Conservation (phyloP, 202 grass and related monocot species). For the Carex arenaria region DNA sequence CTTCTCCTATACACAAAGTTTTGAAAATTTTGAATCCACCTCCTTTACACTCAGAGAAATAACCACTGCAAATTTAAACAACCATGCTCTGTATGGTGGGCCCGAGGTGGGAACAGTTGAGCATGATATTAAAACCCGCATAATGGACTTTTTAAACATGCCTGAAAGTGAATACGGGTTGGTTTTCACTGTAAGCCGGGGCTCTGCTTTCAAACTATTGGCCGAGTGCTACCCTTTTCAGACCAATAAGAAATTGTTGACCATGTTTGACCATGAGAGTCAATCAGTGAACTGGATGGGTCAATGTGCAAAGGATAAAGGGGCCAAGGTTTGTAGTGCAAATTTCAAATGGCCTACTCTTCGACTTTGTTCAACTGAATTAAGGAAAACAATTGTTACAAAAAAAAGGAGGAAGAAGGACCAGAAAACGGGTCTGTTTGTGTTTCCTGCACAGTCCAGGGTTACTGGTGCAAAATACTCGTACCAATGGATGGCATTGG, state of each 20-base stretch:
- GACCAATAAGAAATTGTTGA: conserved; percentile 84
- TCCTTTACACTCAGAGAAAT: conserved; percentile 83
- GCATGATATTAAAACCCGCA: conserved; percentile 85
- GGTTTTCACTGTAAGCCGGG: conserved; percentile 89
- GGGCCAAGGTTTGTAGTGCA: conserved; percentile 69
- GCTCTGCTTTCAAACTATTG: conserved; percentile 85
- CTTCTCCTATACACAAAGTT: conserved; percentile 48
- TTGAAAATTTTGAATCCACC: conserved; percentile 71
- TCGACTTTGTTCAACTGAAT: conserved; percentile 79
- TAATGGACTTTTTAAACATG: conserved; percentile 93
- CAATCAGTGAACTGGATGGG: conserved; percentile 97
- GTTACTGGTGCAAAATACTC: conserved; percentile 98
- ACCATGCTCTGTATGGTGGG: conserved; percentile 79
- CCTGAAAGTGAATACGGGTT: conserved; percentile 79
- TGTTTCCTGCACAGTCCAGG: conserved; percentile 92
- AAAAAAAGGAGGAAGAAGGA: conserved; percentile 78
- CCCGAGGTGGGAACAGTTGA: conserved; percentile 62
- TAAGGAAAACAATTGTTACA: conserved; percentile 79
- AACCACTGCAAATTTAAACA: conserved; percentile 86
- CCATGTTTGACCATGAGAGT: conserved; percentile 99
- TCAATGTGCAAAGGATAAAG: conserved; percentile 76
- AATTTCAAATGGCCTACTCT: conserved; percentile 92
- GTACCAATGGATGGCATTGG: conserved; percentile 99
- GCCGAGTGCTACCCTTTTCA: conserved; percentile 91
- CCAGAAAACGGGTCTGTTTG: conserved; percentile 60